A percentile compares a stretch with the other conserved stretches of the same genome.
These are phyloP conservation scores for Fusarium kyushuense DNA, from an alignment of 2,329 filamentous ascomycete genomes.

Conservation along the genomic window DNA sequence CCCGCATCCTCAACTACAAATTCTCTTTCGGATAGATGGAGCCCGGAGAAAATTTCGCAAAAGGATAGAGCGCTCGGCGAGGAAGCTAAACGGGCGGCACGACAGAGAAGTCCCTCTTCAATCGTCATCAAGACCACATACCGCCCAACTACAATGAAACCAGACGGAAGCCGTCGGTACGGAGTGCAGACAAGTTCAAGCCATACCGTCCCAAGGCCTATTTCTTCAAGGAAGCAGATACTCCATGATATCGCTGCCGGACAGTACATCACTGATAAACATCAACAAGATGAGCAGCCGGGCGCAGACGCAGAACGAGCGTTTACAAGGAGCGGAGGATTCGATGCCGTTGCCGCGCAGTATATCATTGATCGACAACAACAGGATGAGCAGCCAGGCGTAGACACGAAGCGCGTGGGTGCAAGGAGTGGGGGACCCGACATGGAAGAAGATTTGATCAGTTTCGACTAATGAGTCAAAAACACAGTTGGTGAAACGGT, in stretches of 20 bases:
- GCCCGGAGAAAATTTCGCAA: slow-evolving; percentile 29
- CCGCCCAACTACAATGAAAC: background rate
- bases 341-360: background rate
- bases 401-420: too few relatives aligned
- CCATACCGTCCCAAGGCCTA: background rate
- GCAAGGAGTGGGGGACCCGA: background rate
- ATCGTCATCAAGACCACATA: slow-evolving; percentile 7
- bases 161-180: background rate
- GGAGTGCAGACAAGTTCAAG: background rate
- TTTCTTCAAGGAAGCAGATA: background rate
- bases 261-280: background rate
- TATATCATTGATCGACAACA: too few relatives aligned
- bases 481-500: background rate
- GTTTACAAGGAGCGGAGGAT: background rate
- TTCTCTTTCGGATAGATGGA: slow-evolving; percentile 35
- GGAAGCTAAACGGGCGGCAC: background rate
- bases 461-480: slow-evolving; percentile 13
- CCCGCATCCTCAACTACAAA: background rate
- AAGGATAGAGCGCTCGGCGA: slow-evolving; percentile 16
- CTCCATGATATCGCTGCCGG: slow-evolving; percentile 22
- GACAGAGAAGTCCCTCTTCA: background rate
- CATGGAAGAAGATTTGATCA: slow-evolving; percentile 28
- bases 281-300: background rate
- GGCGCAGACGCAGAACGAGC: background rate
- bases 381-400: too few relatives aligned